Conservation (phyloP, 2,329 filamentous ascomycete species). For the Paecilomyces formosus region DNA sequence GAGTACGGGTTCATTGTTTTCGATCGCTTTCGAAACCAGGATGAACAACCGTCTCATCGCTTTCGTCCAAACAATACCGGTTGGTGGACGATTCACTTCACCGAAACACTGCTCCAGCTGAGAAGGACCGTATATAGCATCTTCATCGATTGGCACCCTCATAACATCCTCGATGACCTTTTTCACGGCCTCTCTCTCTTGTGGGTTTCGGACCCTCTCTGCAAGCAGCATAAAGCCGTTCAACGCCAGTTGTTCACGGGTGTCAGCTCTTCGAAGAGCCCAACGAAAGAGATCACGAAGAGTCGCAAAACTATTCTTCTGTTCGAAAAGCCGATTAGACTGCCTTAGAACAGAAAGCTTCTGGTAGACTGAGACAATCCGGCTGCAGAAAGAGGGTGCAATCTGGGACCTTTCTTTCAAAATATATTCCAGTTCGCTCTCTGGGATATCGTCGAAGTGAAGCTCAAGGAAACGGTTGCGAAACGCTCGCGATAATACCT, state of each 20-base stretch:
- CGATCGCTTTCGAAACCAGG: slow-evolving; percentile 76
- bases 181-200: slow-evolving; percentile 79
- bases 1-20: slow-evolving; percentile 87
- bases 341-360: slow-evolving; percentile 86
- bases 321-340: slow-evolving; percentile 85
- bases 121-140: slow-evolving; percentile 61
- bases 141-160: slow-evolving; percentile 72
- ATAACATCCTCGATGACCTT: slow-evolving; percentile 83
- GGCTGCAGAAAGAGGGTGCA: slow-evolving; percentile 80
- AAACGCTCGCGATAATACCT: slow-evolving; percentile 87
- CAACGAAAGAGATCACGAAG: slow-evolving; percentile 92
- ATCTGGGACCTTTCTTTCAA: slow-evolving; percentile 81
- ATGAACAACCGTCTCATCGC: slow-evolving; percentile 90
- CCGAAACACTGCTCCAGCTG: slow-evolving; percentile 50
- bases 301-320: slow-evolving; percentile 95
- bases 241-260: slow-evolving; percentile 76
- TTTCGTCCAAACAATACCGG: slow-evolving; percentile 77
- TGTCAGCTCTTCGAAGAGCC: slow-evolving; percentile 79
- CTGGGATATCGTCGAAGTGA: slow-evolving; percentile 96
- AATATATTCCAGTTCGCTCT: slow-evolving; percentile 87
- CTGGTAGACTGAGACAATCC: slow-evolving; percentile 89
- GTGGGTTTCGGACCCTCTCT: slow-evolving; percentile 84
- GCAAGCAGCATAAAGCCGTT: slow-evolving; percentile 96
- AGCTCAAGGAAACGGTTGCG: slow-evolving; percentile 94
- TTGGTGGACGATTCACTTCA: slow-evolving; percentile 26